Conservation (phyloP, 768 basidiomycete species). For the Boletus bicolor region DNA sequence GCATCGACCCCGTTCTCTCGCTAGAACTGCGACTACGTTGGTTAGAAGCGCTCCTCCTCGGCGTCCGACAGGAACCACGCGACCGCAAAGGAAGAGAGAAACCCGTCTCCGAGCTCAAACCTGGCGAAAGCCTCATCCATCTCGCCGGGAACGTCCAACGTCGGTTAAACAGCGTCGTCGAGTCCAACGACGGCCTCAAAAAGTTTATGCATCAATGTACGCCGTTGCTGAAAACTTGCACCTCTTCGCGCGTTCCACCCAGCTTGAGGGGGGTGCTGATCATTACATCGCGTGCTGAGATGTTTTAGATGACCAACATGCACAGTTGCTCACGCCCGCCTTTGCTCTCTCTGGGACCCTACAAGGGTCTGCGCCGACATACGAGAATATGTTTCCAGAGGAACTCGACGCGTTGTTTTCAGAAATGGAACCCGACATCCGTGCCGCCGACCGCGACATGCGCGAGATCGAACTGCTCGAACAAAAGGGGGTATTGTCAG, state of each 20-base stretch:
- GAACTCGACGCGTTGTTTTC: conserved; percentile 68
- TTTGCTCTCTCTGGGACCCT: conserved; percentile 71
- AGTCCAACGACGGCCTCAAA: conserved; percentile 66
- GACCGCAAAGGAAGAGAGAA: conserved; percentile 38
- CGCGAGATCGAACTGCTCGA: conserved; percentile 71
- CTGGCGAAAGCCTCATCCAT: conserved; percentile 54
- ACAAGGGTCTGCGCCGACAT: conserved; percentile 46
- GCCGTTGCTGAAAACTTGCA: too few species aligned
- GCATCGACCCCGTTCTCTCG: conserved; percentile 64
- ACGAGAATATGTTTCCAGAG: conserved; percentile 60
- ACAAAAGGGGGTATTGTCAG: conserved; percentile 65
- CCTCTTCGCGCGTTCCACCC: too few species aligned
- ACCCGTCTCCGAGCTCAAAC: conserved; percentile 38
- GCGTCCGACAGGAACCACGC: conserved; percentile 51
- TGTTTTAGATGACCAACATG: conserved; percentile 68
- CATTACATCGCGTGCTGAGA: neutral
- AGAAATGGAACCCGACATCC: conserved; percentile 84
- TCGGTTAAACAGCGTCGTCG: conserved; percentile 54
- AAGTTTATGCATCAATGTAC: conserved; percentile 74
- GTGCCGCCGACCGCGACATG: conserved; percentile 78
- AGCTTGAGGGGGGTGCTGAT: neutral
- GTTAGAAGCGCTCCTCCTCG: conserved; percentile 75
- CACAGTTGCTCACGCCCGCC: conserved; percentile 67
- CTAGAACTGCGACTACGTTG: conserved; percentile 74
- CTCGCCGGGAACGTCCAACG: conserved; percentile 61